Percentiles rank a stretch among this genome's conserved stretches.
Evolutionary conservation across 2,329 filamentous ascomycete species (phyloP).

Genomic region (Helminthosporium solani): DNA sequence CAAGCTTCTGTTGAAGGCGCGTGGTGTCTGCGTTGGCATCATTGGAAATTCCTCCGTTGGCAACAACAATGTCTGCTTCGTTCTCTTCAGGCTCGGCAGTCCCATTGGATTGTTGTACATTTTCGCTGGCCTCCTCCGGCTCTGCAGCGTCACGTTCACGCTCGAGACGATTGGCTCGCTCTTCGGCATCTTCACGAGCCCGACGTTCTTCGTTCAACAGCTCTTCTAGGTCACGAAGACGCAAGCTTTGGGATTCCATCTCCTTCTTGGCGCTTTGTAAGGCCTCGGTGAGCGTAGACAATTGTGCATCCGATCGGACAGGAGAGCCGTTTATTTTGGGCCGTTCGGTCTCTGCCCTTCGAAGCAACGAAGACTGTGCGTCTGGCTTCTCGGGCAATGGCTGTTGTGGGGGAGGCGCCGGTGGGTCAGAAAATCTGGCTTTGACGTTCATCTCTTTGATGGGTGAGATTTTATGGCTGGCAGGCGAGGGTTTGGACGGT

Average conservation of each 20-base stretch:
- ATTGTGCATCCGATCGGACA: conserved; percentile 68
- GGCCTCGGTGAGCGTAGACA: conserved; percentile 80
- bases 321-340: conserved; percentile 63
- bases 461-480: conserved; percentile 46
- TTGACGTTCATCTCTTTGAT: conserved; percentile 67
- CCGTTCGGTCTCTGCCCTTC: conserved; percentile 73
- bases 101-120: conserved; percentile 15
- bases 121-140: conserved; percentile 19
- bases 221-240: conserved; percentile 78
- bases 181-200: conserved; percentile 81
- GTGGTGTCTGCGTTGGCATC: conserved; percentile 42
- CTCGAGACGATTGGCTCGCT: conserved; percentile 70
- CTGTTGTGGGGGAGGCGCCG: conserved; percentile 88
- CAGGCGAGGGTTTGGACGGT: conserved; percentile 47
- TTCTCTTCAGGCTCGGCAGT: conserved; percentile 14
- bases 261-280: conserved; percentile 82
- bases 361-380: conserved; percentile 61
- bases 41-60: conserved; percentile 24
- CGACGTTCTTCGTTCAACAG: conserved; percentile 75
- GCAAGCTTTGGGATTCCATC: conserved; percentile 76
- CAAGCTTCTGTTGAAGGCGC: conserved; percentile 69
- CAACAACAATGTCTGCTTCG: conserved; percentile 13
- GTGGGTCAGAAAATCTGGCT: conserved; percentile 85
- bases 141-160: conserved; percentile 48
- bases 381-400: conserved; percentile 93